Evolutionary conservation across 2,329 filamentous ascomycete species (phyloP).

Genomic region (Thelonectria blattea): DNA sequence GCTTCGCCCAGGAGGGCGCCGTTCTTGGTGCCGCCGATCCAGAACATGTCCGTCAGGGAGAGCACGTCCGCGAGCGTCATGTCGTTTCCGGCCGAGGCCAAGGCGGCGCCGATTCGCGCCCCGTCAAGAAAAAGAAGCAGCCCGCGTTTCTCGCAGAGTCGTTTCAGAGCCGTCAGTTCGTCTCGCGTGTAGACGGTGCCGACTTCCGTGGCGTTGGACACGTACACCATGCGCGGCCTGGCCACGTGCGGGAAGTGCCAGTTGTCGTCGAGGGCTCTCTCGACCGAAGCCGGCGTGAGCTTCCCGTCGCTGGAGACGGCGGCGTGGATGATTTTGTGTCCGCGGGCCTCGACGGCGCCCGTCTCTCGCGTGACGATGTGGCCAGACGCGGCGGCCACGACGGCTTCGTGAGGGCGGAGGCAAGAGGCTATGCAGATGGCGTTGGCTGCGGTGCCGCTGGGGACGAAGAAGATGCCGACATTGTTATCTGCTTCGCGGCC

Average conservation of each 20-base stretch:
- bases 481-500: constrained; percentile 42
- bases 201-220: constrained; percentile 58
- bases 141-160: constrained; percentile 47
- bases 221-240: constrained; percentile 56
- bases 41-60: constrained; percentile 58
- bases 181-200: constrained; percentile 54
- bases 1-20: constrained; percentile 58
- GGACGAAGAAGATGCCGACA: constrained; percentile 58
- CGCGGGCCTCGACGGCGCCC: constrained; percentile 57
- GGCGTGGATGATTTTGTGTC: constrained; percentile 59
- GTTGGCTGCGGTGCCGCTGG: constrained; percentile 58
- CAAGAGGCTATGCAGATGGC: constrained; percentile 59
- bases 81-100: constrained; percentile 51
- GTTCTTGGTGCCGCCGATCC: constrained; percentile 61
- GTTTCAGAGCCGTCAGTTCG: constrained; percentile 51
- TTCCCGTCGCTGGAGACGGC: constrained; percentile 53
- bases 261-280: constrained; percentile 52
- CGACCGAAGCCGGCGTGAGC: constrained; percentile 50
- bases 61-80: constrained; percentile 52
- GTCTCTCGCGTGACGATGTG: constrained; percentile 58
- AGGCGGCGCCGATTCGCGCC: constrained; percentile 51
- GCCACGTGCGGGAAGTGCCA: constrained; percentile 60
- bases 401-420: constrained; percentile 56
- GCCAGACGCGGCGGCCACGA: constrained; percentile 56
- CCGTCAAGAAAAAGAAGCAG: constrained; percentile 56